Conservation (phyloP, 306 rosid species). For the Pyrus betulifolia region DNA sequence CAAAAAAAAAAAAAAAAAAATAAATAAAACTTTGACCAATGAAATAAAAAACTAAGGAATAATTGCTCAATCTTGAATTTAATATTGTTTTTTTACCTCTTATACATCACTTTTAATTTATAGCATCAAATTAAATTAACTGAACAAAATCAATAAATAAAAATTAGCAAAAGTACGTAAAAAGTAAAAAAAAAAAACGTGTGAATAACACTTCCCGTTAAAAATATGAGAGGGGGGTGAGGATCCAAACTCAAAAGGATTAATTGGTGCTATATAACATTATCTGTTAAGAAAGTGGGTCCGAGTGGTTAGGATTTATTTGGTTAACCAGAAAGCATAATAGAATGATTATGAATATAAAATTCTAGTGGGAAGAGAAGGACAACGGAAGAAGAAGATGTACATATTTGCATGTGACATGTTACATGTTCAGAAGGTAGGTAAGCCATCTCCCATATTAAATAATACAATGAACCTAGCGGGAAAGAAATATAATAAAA, state of each 20-base stretch:
- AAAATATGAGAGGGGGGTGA: too few species aligned
- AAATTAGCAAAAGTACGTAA: too few species aligned
- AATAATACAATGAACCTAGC: not conserved
- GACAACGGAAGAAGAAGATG: not conserved
- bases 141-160: too few species aligned
- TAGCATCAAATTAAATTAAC: too few species aligned
- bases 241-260: not conserved
- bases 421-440: slow-evolving; percentile 45
- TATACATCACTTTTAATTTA: too few species aligned
- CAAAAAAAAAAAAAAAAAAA: too few species aligned
- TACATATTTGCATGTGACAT: slow-evolving; percentile 4
- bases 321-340: not conserved
- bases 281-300: not conserved
- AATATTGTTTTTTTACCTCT: too few species aligned
- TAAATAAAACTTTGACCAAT: too few species aligned
- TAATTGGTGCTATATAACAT: not conserved
- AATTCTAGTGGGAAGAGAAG: not conserved
- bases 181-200: too few species aligned
- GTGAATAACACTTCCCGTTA: too few species aligned
- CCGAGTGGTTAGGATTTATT: not conserved
- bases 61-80: too few species aligned
- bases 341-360: not conserved
- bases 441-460: slow-evolving; percentile 28
- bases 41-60: too few species aligned
- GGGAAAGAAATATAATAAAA: slow-evolving; percentile 8